Evolutionary conservation across 2,329 filamentous ascomycete species (phyloP), one percentile per base, ranked within the genome.

Genomic region (Remersonia thermophila): DNA sequence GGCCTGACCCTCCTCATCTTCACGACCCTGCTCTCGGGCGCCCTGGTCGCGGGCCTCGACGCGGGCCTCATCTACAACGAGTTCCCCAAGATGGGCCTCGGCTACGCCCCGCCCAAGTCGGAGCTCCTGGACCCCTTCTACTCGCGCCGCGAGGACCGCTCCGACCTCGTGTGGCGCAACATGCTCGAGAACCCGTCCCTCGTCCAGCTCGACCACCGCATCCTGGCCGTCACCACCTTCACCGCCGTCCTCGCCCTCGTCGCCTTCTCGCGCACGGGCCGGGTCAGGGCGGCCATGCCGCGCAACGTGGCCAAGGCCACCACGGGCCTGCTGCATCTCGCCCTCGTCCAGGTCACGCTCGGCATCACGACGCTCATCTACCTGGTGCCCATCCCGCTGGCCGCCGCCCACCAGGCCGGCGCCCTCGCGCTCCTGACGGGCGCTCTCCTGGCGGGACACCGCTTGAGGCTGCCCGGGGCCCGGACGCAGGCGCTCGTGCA

Each of bases 31-130:
- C 83, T 98, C 73, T 95, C 91, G 3, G 91, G 89, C 36, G 89
- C 80, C 4, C 72, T 98, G 2, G 91, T 98, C 23, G 91, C 91
- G 6, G 91, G 91, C 23, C 77, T 98, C 11, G 91, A 98, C 55
- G 91, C 91, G 7, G 91, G 91, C 7, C 69, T 98, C 38, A 96
- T 98, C 60, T 98, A 98, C 68, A 98, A 98, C 57, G 86, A 98
- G 59, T 96, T 98, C 58, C 91, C 91, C 6, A 83, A 73, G 60
- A 98, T 98, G 91, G 91, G 91, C 7, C 60, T 75, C 3, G 85
- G 86, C 9, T 64, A 93, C 15, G 70, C 84, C 1, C 89, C 89
- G 2, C 89, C 89, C 1, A 75, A 71, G 52, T 69, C 74, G 8
- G 89, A 96, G 62, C 76, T 96, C 23, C 86, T 84, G 58, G 80